These are phyloP conservation scores for Paramicrosporidium saccamoebae DNA, from an alignment of 371 early-diverging fungal species.

Conservation along the genomic window DNA sequence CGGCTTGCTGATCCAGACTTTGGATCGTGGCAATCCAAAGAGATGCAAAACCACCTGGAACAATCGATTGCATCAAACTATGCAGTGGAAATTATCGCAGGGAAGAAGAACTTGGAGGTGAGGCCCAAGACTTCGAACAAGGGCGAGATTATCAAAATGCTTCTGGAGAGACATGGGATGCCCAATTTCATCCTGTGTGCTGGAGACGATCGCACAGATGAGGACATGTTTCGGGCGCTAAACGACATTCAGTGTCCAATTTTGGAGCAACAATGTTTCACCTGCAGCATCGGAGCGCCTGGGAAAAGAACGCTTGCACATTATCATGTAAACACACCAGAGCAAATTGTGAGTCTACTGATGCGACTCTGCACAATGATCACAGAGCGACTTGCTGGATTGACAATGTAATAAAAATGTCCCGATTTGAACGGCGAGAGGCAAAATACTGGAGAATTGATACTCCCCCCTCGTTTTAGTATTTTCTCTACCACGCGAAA, in stretches of 20 bases:
- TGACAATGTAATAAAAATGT: too few relatives aligned
- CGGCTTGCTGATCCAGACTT: conserved; percentile 20
- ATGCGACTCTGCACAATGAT: too few relatives aligned
- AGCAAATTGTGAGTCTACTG: conserved; percentile 13
- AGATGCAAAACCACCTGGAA: conserved; percentile 61
- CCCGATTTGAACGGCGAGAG: too few relatives aligned
- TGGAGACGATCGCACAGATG: conserved; percentile 86
- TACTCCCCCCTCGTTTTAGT: too few relatives aligned
- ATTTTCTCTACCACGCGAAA: too few relatives aligned
- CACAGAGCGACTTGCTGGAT: too few relatives aligned
- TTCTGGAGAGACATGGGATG: conserved; percentile 13
- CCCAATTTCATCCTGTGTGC: conserved; percentile 70
- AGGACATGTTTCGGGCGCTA: conserved; percentile 62
- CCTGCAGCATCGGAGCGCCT: conserved; percentile 28
- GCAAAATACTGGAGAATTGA: too few relatives aligned
- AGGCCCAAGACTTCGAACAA: conserved; percentile 36
- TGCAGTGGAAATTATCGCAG: conserved; percentile 69
- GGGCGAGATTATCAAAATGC: conserved; percentile 70
- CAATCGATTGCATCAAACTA: conserved; percentile 46
- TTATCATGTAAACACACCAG: conserved; percentile 25
- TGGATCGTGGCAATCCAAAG: conserved; percentile 49
- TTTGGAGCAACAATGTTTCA: conserved; percentile 8
- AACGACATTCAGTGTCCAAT: conserved; percentile 7
- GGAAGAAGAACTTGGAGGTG: conserved; percentile 85
- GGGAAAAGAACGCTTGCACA: conserved; percentile 38